phyloP scores from a whole-genome alignment of 2,329 filamentous ascomycete genomes.

The Cytospora piceae region DNA sequence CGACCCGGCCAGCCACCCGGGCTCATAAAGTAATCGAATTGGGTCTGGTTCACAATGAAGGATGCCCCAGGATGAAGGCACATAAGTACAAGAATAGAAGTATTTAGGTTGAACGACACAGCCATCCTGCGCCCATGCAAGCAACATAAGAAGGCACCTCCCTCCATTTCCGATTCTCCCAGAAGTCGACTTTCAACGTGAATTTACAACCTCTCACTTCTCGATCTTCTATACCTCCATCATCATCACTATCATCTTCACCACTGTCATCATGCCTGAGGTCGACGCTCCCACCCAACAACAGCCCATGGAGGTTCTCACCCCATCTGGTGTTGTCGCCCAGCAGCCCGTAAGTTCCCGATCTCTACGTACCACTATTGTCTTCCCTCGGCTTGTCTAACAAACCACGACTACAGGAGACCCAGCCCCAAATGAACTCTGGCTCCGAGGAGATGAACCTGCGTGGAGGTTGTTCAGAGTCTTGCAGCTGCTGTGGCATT shows the following conservation, averaged over 20 bases:
- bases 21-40: not conserved
- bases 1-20: not conserved
- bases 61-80: too few species aligned
- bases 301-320: constrained; percentile 38
- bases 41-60: not conserved
- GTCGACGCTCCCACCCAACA: constrained; percentile 36
- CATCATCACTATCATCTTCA: not conserved
- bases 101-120: not conserved
- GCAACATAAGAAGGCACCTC: not conserved
- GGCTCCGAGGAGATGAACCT: not conserved
- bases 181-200: constrained; percentile 6
- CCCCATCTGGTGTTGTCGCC: constrained; percentile 34
- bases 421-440: constrained; percentile 20
- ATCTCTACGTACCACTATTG: not conserved
- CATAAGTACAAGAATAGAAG: too few species aligned
- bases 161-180: not conserved
- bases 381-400: not conserved
- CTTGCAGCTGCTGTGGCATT: not conserved
- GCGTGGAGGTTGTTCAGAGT: not conserved
- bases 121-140: not conserved
- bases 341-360: constrained; percentile 38
- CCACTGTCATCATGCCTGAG: constrained; percentile 37
- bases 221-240: constrained; percentile 3
- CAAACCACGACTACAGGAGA: not conserved
- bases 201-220: not conserved